A percentile compares a stretch with the other conserved stretches of the same genome.
Conservation (phyloP, 805 yeast genomes). For the Tetrapisispora taiwanensis region DNA sequence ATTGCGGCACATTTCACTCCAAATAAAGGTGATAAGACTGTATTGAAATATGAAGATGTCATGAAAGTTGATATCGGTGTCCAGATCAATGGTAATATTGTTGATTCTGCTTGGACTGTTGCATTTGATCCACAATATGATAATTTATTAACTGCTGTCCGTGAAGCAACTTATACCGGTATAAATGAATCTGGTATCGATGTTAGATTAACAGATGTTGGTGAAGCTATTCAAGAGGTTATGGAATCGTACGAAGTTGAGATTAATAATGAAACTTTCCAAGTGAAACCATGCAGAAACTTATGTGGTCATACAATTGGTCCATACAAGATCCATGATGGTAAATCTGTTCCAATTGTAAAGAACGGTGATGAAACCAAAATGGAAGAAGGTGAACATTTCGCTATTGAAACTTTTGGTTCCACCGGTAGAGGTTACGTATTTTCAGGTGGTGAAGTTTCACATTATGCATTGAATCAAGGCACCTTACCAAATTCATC, state of each 20-base stretch:
- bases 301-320: conserved; percentile 90
- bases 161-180: conserved; percentile 91
- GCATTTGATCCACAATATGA: conserved; percentile 81
- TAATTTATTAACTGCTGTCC: conserved; percentile 70
- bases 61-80: conserved; percentile 97
- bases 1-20: conserved; percentile 98
- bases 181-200: conserved; percentile 90
- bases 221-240: conserved; percentile 91
- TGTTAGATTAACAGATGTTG: conserved; percentile 88
- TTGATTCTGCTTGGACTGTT: conserved; percentile 91
- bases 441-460: conserved; percentile 77
- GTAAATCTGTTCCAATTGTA: conserved; percentile 93
- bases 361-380: conserved; percentile 88
- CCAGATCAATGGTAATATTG: conserved; percentile 86
- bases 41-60: conserved; percentile 77
- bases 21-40: conserved; percentile 83
- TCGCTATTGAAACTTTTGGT: conserved; percentile 97
- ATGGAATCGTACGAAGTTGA: conserved; percentile 96
- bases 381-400: conserved; percentile 98
- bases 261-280: conserved; percentile 73
- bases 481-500: conserved; percentile 35
- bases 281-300: conserved; percentile 82
- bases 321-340: conserved; percentile 80
- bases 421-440: conserved; percentile 94
- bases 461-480: conserved; percentile 71